Base-by-base conservation (phyloP, 495 filamentous ascomycete species). In the Umbilicaria muhlenbergii region DNA sequence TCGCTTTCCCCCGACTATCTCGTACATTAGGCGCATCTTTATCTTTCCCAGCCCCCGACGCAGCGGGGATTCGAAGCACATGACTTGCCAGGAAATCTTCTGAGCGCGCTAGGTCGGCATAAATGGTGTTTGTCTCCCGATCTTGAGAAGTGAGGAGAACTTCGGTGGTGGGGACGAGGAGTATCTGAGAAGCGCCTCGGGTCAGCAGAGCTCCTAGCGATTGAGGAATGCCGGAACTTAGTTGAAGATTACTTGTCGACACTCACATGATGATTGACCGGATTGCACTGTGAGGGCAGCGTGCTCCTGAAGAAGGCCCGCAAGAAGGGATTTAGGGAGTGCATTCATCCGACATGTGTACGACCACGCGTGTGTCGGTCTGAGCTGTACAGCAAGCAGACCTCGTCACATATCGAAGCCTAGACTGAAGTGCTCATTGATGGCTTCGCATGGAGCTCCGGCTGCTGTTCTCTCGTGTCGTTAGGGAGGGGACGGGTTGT, bases 61-160 rank as follows among this genome's bases (percentile, higher is more conserved):
- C 63, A 38, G 72, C 69, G 18, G 83, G 79, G 47, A 94, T 77
- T 49, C 91, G 84, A 52, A 99, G 67, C 39, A 95, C 86, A 83
- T 99, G 92, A 69, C 89, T 95, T 33, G 78, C 87, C 37, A 96
- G 71, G 59, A 99, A 96, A 50, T 99, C 92, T 50, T 99, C 92
- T 34, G 78, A 84, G 43, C 71, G 71, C 53, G 86, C 79, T 46
- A 94, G 73, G 51, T 95, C 89, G 51, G 77, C 66, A 62, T 88
- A 83, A 43, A 73, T 66, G 45, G 77, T 64, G 53, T 82, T 80
- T 43, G 81, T 80, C 61, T 96, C 92, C 56, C 81, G 74, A 59
- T 99, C 92, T 70, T 84, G 83, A 54, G 82, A 81, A 55, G 80
- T 81, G 57, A 86, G 76, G 51, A 99, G 74, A 46, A 81, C 80